Conservation (phyloP, 2,329 filamentous ascomycete genomes). For the Cladobotryum protrusum region DNA sequence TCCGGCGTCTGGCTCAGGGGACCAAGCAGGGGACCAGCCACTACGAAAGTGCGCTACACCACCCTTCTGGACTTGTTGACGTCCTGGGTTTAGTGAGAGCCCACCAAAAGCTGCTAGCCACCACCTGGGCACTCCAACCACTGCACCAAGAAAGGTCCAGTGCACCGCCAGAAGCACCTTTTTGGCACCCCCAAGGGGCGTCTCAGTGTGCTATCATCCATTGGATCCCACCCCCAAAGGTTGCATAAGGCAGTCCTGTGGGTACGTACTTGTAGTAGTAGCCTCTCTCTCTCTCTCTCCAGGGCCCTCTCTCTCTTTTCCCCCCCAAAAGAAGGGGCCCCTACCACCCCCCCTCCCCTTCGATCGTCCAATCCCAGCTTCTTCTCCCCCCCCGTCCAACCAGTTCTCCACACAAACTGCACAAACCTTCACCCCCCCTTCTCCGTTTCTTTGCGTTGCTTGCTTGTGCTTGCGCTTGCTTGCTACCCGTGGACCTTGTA, state of each 20-base stretch:
- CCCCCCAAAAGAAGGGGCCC: background rate
- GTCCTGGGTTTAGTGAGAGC: too few species aligned
- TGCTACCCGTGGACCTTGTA: too few species aligned
- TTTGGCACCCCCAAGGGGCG: too few species aligned
- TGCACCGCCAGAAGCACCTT: too few species aligned
- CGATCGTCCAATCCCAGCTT: constrained; percentile 11
- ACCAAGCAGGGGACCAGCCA: constrained; percentile 4
- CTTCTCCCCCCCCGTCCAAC: background rate
- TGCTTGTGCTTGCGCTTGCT: too few species aligned
- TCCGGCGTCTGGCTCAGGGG: constrained; percentile 1
- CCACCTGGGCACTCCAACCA: background rate
- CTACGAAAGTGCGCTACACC: background rate
- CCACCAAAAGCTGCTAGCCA: background rate
- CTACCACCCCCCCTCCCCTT: constrained; percentile 6
- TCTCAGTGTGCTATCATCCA: too few species aligned
- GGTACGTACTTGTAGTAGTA: background rate
- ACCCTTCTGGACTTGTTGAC: background rate
- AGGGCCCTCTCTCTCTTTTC: background rate
- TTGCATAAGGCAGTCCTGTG: too few species aligned
- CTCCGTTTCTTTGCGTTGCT: background rate
- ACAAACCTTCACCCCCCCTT: constrained; percentile 11
- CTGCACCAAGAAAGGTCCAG: too few species aligned
- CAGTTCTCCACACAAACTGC: constrained; percentile 9
- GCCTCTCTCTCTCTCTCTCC: too few species aligned
- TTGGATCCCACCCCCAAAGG: too few species aligned